Conservation (phyloP, 495 filamentous ascomycete species). For the Hyaloscypha finlandica region DNA sequence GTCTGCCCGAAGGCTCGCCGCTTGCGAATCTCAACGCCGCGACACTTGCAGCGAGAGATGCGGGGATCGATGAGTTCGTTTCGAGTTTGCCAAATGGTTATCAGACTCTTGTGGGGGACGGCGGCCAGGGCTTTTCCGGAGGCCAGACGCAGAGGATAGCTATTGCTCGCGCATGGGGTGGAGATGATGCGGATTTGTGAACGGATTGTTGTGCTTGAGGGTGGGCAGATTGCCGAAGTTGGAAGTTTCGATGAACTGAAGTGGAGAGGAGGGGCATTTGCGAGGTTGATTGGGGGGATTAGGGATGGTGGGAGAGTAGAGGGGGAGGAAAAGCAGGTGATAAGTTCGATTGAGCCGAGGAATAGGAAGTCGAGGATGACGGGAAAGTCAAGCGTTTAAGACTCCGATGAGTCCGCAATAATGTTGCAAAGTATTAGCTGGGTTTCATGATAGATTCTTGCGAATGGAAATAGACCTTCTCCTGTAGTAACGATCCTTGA, state of each 20-base stretch:
- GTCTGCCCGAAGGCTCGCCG: constrained; percentile 40
- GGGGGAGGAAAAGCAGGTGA: constrained; percentile 5
- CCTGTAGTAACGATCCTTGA: too few species aligned
- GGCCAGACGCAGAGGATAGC: constrained; percentile 83
- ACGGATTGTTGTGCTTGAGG: constrained; percentile 68
- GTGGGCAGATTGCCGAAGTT: constrained; percentile 65
- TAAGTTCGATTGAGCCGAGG: constrained; percentile 1
- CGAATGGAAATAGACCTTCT: too few species aligned
- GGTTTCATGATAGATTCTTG: too few species aligned
- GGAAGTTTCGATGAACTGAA: constrained; percentile 60
- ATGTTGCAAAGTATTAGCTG: too few species aligned
- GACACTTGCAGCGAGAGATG: constrained; percentile 61
- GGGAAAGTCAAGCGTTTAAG: background rate
- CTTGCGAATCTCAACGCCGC: constrained; percentile 48
- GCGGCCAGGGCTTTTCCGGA: constrained; percentile 72
- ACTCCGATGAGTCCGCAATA: too few species aligned
- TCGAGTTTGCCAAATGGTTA: constrained; percentile 72
- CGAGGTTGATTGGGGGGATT: constrained; percentile 18
- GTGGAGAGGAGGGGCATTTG: constrained; percentile 33
- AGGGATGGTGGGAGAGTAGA: background rate
- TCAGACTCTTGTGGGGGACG: constrained; percentile 73
- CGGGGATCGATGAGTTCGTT: constrained; percentile 82
- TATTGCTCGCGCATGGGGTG: constrained; percentile 76
- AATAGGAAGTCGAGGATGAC: background rate
- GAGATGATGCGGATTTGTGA: constrained; percentile 85